Evolutionary conservation across 495 filamentous ascomycete genomes (phyloP), one percentile per base, ranked within the genome.

Genomic region (Tuber melanosporum): DNA sequence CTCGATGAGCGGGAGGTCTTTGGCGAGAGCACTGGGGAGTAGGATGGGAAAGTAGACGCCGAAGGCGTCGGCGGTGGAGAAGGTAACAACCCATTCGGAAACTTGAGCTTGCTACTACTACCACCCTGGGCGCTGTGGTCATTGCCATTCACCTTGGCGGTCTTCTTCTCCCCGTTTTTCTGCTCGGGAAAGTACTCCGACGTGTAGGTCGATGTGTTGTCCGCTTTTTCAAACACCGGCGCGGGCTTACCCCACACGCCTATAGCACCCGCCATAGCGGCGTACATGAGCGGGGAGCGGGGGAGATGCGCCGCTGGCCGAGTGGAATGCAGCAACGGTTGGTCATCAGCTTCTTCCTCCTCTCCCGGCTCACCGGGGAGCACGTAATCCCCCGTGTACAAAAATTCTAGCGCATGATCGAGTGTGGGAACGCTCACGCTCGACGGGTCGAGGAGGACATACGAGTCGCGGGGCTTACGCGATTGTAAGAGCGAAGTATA

Each of bases 161-260:
- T n/a, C 36, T 73, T 57, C 8, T 76, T 72, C 12, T 76, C 74
- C 57, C 10, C 3, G 57, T 32, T 15, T 12, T 32, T 32, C 57
- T 66, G 57, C 15, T 72, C 44, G 1, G 77, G 77, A 71, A 78
- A 78, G 22, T 78, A 78, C 43, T 76, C 73, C 0, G 77, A 78
- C 6, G 74, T 76, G 26, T 78, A 78, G 4, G 77, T 78, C 26
- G 74, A 76, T 22, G 77, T 78, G 44, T 78, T 78, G 22, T 76
- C 71, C 19, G 57, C 71, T 32, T 73, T 71, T 3, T 78, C 77
- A 41, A 78, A 78, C 52, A 71, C 47, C 1, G 77, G 77, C 15
- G 80, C 80, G 26, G 80, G 78, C 71, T 77, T 81, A 5, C 75
- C 78, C 80, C 80, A 81, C 19, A 81, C 73, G 17, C 80, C 80